Evolutionary conservation across 768 basidiomycete species (phyloP).

Genomic region (Crassisporium funariophilum): DNA sequence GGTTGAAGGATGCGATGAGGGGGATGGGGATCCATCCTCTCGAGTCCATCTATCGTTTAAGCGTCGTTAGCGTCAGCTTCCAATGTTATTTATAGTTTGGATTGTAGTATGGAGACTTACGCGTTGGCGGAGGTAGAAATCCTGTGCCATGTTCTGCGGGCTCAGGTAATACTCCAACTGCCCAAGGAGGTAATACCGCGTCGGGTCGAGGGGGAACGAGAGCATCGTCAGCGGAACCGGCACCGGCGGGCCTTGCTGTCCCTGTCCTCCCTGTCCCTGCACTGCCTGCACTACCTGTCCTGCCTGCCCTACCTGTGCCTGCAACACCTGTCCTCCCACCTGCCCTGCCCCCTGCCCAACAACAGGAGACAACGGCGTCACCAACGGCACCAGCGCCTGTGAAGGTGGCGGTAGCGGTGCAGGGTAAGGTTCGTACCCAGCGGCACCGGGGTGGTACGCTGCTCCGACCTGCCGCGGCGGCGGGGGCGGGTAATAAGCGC

Average conservation of each 20-base stretch:
- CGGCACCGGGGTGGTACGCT: background rate
- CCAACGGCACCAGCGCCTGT: background rate
- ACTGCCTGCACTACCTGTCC: too few species aligned
- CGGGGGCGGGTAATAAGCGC: conserved; percentile 28
- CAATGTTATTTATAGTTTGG: background rate
- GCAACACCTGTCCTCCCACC: too few species aligned
- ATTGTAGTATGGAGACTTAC: conserved; percentile 43
- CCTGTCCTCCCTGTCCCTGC: too few species aligned
- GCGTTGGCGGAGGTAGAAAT: conserved; percentile 77
- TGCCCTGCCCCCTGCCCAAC: too few species aligned
- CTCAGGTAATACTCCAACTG: conserved; percentile 94
- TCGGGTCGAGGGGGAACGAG: conserved; percentile 64
- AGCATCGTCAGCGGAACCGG: conserved; percentile 49
- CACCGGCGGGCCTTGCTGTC: conserved; percentile 33
- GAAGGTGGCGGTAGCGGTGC: background rate
- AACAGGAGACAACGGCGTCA: too few species aligned
- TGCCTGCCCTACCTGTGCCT: too few species aligned
- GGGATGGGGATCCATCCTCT: conserved; percentile 85
- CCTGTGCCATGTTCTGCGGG: conserved; percentile 85
- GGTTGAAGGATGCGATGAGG: conserved; percentile 86
- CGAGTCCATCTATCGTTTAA: conserved; percentile 75
- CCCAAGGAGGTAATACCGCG: conserved; percentile 68
- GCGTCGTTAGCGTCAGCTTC: background rate
- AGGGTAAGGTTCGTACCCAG: background rate
- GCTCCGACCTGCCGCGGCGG: conserved; percentile 2